A percentile compares a stretch with the other conserved stretches of the same genome.
These are phyloP conservation scores for Fusarium protoensiforme DNA, from an alignment of 2,329 filamentous ascomycete genomes.

Conservation along the genomic window DNA sequence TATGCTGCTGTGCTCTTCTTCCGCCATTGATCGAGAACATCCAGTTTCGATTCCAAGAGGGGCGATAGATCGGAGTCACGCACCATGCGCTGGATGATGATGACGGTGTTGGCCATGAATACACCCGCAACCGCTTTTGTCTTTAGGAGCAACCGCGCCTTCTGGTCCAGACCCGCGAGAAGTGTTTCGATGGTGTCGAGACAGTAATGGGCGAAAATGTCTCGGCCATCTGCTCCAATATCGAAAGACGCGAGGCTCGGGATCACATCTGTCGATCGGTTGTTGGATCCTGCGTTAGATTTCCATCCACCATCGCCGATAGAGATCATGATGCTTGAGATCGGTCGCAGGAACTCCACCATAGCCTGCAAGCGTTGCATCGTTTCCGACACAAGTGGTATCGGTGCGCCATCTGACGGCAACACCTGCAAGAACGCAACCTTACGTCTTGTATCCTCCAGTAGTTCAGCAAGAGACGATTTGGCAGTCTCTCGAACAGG, in stretches of 20 bases:
- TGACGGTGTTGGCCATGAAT: slow-evolving; percentile 89
- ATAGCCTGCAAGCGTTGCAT: slow-evolving; percentile 89
- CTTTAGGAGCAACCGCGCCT: slow-evolving; percentile 78
- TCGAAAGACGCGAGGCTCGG: slow-evolving; percentile 84
- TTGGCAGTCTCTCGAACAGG: slow-evolving; percentile 94
- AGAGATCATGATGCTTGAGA: slow-evolving; percentile 91
- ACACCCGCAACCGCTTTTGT: slow-evolving; percentile 84
- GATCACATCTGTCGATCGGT: slow-evolving; percentile 70
- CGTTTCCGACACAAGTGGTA: slow-evolving; percentile 83
- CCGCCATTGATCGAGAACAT: slow-evolving; percentile 82
- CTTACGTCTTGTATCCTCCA: slow-evolving; percentile 84
- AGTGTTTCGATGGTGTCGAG: slow-evolving; percentile 88
- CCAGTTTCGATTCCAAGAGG: slow-evolving; percentile 74
- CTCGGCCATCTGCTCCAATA: slow-evolving; percentile 85
- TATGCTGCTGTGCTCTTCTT: slow-evolving; percentile 88
- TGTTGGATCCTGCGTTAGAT: slow-evolving; percentile 59
- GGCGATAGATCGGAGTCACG: slow-evolving; percentile 80
- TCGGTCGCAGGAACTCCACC: slow-evolving; percentile 85
- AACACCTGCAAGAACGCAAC: slow-evolving; percentile 73
- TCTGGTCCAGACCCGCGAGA: slow-evolving; percentile 78
- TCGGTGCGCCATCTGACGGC: slow-evolving; percentile 80
- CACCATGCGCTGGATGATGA: slow-evolving; percentile 86
- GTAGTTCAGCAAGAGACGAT: slow-evolving; percentile 80
- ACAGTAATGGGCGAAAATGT: slow-evolving; percentile 91
- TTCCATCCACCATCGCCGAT: slow-evolving; percentile 94